Conservation (phyloP, 805 yeast species). For the Maudiozyma serrabonitensis region DNA sequence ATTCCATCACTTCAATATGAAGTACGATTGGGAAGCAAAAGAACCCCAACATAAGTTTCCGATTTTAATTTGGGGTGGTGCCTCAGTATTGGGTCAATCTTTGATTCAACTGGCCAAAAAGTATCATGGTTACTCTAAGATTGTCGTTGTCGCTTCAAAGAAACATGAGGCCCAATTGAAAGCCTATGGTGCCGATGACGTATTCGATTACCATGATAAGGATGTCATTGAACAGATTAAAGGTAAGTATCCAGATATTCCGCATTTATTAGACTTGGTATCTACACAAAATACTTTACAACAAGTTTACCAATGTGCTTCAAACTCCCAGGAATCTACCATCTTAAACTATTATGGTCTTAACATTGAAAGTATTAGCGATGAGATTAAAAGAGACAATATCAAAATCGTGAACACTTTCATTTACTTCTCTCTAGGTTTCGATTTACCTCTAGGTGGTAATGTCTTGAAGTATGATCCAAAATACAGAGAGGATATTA, state of each 20-base stretch:
- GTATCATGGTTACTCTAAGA: slow-evolving; percentile 34
- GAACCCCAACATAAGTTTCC: slow-evolving; percentile 28
- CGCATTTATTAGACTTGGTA: slow-evolving; percentile 30
- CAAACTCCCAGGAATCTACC: slow-evolving; percentile 27
- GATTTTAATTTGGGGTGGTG: slow-evolving; percentile 55
- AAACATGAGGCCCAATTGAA: slow-evolving; percentile 35
- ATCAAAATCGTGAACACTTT: slow-evolving; percentile 30
- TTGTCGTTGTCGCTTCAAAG: slow-evolving; percentile 42
- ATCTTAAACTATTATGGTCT: slow-evolving; percentile 29
- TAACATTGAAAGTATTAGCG: slow-evolving; percentile 20
- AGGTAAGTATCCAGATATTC: slow-evolving; percentile 24
- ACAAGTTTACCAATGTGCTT: slow-evolving; percentile 29
- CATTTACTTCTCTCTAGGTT: slow-evolving; percentile 33
- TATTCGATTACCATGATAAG: slow-evolving; percentile 24
- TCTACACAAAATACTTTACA: slow-evolving; percentile 25
- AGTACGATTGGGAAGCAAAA: slow-evolving; percentile 16
- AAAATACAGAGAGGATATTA: slow-evolving; percentile 21
- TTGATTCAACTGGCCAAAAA: slow-evolving; percentile 20
- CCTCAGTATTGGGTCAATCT: slow-evolving; percentile 50
- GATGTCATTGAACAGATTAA: slow-evolving; percentile 38
- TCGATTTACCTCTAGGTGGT: slow-evolving; percentile 26
- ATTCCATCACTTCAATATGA: slow-evolving; percentile 28
- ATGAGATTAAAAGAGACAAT: slow-evolving; percentile 26
- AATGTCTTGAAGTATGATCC: slow-evolving; percentile 17
- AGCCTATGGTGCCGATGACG: slow-evolving; percentile 38